A percentile compares a stretch with the other conserved stretches of the same genome.
Conservation (phyloP, 176 grass and related monocot species). For the sorghum (Sorghum bicolor) region Sorghum_bicolor_NCBIv3 NC_012879.2:50866501-50867000, state of each 20-base stretch:
- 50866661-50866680: neutral
- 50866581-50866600: neutral
- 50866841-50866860: constrained; percentile 89
- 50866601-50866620: neutral
- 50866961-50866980: constrained; percentile 14
- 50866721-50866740: constrained; percentile 51
- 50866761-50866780: neutral
- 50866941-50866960: constrained; percentile 23
- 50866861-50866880: constrained; percentile 75
- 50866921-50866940: constrained; percentile 27
- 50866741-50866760: neutral
- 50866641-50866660: neutral
- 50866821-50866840: constrained; percentile 94
- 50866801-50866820: constrained; percentile 58
- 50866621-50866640: neutral
- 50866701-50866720: constrained; percentile 55
- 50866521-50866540: constrained; percentile 59
- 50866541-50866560: constrained; percentile 98
- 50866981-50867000: neutral
- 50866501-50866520: constrained; percentile 77
- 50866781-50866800: constrained; percentile 42
- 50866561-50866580: constrained; percentile 44
- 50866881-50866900: neutral
- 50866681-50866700: constrained; percentile 9
- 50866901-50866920: constrained; percentile 1